These are phyloP conservation scores for Neurospora crassa DNA, from an alignment of 2,329 filamentous ascomycete genomes.

Conservation along the genomic window DNA sequence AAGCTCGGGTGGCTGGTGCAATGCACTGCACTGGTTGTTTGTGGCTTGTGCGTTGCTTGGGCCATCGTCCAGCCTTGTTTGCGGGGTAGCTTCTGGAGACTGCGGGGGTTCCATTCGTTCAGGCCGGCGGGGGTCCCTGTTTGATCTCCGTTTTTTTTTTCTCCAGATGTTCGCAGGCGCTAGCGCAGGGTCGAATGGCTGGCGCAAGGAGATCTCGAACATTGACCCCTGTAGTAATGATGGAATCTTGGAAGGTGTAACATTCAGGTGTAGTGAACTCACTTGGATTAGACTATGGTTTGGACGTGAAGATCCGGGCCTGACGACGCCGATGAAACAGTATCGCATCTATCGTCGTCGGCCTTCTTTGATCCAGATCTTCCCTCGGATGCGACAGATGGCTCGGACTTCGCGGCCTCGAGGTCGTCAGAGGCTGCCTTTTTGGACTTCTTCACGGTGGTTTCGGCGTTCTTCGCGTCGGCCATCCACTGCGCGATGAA, in stretches of 20 bases:
- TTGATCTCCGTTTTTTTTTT: neutral
- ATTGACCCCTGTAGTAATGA: neutral
- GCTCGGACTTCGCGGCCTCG: neutral
- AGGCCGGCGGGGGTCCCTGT: neutral
- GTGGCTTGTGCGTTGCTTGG: slow-evolving; percentile 2
- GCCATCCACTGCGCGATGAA: neutral
- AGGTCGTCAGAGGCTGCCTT: neutral
- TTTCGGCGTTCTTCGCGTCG: neutral
- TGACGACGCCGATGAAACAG: neutral
- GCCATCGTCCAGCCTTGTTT: slow-evolving; percentile 10
- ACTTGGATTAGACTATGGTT: neutral
- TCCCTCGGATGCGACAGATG: neutral
- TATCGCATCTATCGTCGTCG: neutral
- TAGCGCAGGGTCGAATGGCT: neutral
- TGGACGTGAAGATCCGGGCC: neutral
- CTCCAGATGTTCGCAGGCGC: neutral
- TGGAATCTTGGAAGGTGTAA: neutral
- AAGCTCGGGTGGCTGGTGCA: neutral
- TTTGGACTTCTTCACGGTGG: neutral
- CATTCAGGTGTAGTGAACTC: neutral
- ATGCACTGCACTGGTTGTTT: neutral
- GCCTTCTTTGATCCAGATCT: neutral
- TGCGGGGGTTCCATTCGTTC: neutral
- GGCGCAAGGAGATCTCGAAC: neutral
- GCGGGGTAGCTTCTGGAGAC: slow-evolving; percentile 5